Conservation (phyloP, 495 filamentous ascomycete species). For the Penicillium steckii region DNA sequence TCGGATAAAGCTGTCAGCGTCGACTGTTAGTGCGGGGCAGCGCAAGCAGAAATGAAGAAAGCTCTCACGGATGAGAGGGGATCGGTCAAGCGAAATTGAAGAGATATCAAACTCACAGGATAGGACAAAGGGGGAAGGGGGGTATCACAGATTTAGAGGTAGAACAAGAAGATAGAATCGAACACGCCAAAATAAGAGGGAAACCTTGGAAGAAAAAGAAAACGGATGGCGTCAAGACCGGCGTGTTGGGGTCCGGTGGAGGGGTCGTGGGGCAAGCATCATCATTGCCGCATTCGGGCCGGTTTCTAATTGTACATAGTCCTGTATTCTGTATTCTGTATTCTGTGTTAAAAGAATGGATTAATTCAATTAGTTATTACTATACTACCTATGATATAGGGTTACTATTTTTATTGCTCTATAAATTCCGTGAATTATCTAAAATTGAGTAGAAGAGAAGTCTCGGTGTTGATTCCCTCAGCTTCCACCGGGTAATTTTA, state of each 20-base stretch:
- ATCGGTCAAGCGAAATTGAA: not conserved
- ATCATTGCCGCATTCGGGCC: conserved; percentile 32
- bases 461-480: no score
- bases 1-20: conserved; percentile 14
- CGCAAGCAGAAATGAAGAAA: conserved; percentile 6
- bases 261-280: conserved; percentile 34
- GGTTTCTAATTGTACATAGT: no score
- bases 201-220: conserved; percentile 17
- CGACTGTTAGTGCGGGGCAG: conserved; percentile 36
- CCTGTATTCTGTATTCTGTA: no score
- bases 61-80: not conserved
- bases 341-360: no score
- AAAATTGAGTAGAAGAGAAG: no score
- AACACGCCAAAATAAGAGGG: conserved; percentile 1
- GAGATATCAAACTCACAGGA: conserved; percentile 2
- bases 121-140: conserved; percentile 16
- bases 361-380: no score
- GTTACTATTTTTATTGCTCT: no score
- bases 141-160: conserved; percentile 8
- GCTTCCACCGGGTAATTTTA: no score
- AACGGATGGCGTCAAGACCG: conserved; percentile 32
- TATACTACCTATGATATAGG: no score
- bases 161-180: not conserved
- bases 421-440: no score
- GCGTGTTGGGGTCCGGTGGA: conserved; percentile 43